Conservation (phyloP, 2,329 filamentous ascomycete genomes). For the Penicillium concentricum region DNA sequence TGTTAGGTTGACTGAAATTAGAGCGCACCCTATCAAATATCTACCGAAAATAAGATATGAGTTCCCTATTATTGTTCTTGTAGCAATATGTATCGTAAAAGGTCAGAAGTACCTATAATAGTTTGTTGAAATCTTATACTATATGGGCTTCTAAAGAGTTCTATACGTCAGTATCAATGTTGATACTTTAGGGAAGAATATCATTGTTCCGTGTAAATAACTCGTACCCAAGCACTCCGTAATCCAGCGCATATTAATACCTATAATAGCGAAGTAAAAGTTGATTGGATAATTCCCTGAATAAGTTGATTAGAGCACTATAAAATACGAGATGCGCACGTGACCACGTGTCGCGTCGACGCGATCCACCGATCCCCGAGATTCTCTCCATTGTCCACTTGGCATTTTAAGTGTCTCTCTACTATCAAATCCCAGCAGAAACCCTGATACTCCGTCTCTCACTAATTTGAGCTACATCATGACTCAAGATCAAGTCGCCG, state of each 20-base stretch:
- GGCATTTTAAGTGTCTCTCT: not conserved
- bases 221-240: not conserved
- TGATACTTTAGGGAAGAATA: not conserved
- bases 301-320: not conserved
- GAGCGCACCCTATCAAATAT: not conserved
- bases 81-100: not conserved
- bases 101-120: not conserved
- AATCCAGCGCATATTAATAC: not conserved
- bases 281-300: not conserved
- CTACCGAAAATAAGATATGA: not conserved
- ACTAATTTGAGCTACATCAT: slow-evolving; percentile 5
- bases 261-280: not conserved
- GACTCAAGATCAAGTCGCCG: slow-evolving; percentile 22
- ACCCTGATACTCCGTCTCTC: not conserved
- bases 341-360: slow-evolving; percentile 28
- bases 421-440: not conserved
- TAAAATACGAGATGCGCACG: slow-evolving; percentile 13
- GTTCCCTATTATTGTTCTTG: not conserved
- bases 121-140: not conserved
- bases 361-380: slow-evolving; percentile 14
- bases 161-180: not conserved
- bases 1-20: not conserved
- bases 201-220: not conserved
- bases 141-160: not conserved
- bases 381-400: not conserved